Percentiles rank a stretch among this genome's conserved stretches.
phyloP scores from a whole-genome alignment of 495 filamentous ascomycete genomes.

The Penicillium dipodomyicola region DNA sequence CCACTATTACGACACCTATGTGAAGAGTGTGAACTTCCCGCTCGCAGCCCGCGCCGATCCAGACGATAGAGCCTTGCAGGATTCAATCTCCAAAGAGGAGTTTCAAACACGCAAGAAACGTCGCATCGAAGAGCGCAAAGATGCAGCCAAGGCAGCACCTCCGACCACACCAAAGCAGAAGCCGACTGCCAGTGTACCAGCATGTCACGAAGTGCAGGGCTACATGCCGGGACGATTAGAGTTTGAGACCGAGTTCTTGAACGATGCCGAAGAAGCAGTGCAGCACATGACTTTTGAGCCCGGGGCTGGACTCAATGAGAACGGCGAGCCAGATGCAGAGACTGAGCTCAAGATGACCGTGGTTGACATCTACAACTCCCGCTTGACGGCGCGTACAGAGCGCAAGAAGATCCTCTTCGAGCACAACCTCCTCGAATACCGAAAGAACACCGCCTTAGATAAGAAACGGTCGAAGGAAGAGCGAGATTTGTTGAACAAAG shows the following conservation, averaged over 20 bases:
- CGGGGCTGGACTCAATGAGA: slow-evolving; percentile 86
- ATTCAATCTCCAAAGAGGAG: slow-evolving; percentile 79
- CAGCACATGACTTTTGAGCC: slow-evolving; percentile 98
- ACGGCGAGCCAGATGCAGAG: slow-evolving; percentile 84
- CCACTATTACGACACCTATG: slow-evolving; percentile 86
- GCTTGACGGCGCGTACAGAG: slow-evolving; percentile 86
- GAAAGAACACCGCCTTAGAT: slow-evolving; percentile 79
- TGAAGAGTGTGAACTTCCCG: slow-evolving; percentile 79
- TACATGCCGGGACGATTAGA: slow-evolving; percentile 98
- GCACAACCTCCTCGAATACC: slow-evolving; percentile 86
- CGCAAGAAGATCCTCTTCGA: slow-evolving; percentile 96
- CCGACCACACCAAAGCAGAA: slow-evolving; percentile 89
- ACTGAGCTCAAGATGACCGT: slow-evolving; percentile 97
- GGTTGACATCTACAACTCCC: slow-evolving; percentile 97
- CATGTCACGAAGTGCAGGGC: slow-evolving; percentile 95
- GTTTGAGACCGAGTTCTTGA: slow-evolving; percentile 96
- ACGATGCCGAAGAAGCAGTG: slow-evolving; percentile 97
- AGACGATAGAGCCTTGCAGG: slow-evolving; percentile 69
- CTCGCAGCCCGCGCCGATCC: slow-evolving; percentile 82
- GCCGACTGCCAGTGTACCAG: slow-evolving; percentile 86
- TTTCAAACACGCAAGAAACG: slow-evolving; percentile 94
- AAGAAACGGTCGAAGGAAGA: slow-evolving; percentile 98
- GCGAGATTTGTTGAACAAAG: slow-evolving; percentile 80
- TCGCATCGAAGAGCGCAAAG: slow-evolving; percentile 88
- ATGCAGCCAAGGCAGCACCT: slow-evolving; percentile 78